Evolutionary conservation across 257 asterid species (phyloP).

Genomic region (Ocimum tenuiflorum): DNA sequence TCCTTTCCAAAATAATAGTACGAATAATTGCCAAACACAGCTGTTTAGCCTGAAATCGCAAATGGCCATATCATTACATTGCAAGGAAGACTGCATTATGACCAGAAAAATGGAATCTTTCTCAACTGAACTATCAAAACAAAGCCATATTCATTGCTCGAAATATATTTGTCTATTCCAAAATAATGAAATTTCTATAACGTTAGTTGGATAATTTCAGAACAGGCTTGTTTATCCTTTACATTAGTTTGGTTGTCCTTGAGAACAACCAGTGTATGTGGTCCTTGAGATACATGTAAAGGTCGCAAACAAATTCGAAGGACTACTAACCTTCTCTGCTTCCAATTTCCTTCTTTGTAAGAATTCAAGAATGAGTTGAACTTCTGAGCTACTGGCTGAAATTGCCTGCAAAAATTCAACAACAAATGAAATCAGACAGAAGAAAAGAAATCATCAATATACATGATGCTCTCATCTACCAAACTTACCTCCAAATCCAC

Average conservation of each 20-base stretch:
- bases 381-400: conserved; percentile 90
- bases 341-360: conserved; percentile 83
- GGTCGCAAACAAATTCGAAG: conserved; percentile 5
- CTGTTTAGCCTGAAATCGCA: conserved; percentile 67
- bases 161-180: neutral
- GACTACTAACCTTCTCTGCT: conserved; percentile 62
- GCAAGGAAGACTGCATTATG: conserved; percentile 2
- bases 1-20: conserved; percentile 71
- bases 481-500: conserved; percentile 86
- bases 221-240: neutral
- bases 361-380: conserved; percentile 66
- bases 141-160: neutral
- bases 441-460: conserved; percentile 13
- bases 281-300: neutral
- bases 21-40: conserved; percentile 59
- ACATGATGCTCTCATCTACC: conserved; percentile 5
- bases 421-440: conserved; percentile 21
- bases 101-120: conserved; percentile 6
- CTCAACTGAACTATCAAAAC: conserved; percentile 8
- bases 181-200: neutral
- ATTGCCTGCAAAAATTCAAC: conserved; percentile 59
- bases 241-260: conserved; percentile 1
- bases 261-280: neutral
- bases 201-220: conserved; percentile 12
- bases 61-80: conserved; percentile 5